These are phyloP conservation scores for Prunus salicina DNA, from an alignment of 306 rosid genomes.

Conservation along the genomic window DNA sequence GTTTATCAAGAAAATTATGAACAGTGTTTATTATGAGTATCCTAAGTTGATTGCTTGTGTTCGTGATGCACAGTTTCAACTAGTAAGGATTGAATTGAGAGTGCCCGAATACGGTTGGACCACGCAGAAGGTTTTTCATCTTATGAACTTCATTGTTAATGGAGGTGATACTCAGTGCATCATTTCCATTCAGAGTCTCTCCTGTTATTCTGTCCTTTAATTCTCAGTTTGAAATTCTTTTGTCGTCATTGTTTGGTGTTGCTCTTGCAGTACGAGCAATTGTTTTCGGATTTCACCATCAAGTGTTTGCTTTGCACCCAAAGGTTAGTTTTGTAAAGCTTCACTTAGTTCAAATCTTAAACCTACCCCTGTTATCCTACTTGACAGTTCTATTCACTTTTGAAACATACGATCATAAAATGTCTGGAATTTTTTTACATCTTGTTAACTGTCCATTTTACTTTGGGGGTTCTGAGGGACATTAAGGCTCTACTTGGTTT, in stretches of 20 bases:
- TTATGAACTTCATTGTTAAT: constrained; percentile 88
- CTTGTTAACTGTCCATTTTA: neutral
- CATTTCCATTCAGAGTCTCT: neutral
- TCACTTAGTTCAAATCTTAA: neutral
- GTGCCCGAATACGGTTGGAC: constrained; percentile 99
- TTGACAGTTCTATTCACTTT: neutral
- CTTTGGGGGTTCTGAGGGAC: neutral
- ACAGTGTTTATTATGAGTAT: neutral
- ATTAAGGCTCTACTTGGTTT: neutral
- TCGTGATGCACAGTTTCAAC: constrained; percentile 57
- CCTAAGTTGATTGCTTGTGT: neutral
- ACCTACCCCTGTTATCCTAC: neutral
- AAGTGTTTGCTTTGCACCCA: constrained; percentile 67
- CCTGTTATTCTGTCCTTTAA: neutral
- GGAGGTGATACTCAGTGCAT: constrained; percentile 53
- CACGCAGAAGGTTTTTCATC: constrained; percentile 92
- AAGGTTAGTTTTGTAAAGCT: constrained; percentile 44
- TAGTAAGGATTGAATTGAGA: constrained; percentile 87
- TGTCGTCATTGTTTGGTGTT: constrained; percentile 4
- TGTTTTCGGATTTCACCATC: constrained; percentile 83
- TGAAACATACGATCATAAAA: neutral
- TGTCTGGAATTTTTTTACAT: neutral
- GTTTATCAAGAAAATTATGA: neutral
- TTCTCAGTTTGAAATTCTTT: neutral
- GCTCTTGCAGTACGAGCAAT: constrained; percentile 72